A percentile compares a stretch with the other conserved stretches of the same genome.
Evolutionary conservation across 116 monocot species (phyloP).

Genomic region (Cymodocea nodosa): DNA sequence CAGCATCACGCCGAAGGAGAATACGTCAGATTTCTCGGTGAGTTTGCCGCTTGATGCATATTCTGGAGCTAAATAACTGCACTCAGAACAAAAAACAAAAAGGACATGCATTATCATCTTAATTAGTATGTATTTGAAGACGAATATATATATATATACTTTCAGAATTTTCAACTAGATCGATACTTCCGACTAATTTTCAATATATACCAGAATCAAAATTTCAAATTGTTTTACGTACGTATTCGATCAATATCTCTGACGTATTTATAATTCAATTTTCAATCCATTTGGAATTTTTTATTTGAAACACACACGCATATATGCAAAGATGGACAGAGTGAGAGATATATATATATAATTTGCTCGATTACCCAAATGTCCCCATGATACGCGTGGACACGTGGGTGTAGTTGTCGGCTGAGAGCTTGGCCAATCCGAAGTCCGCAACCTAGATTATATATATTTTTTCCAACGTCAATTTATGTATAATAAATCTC

Average conservation of each 20-base stretch:
- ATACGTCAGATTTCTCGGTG: slow-evolving; percentile 21
- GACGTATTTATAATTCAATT: too few species aligned
- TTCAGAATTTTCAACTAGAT: too few species aligned
- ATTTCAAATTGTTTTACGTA: too few species aligned
- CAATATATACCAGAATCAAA: too few species aligned
- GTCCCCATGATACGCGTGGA: slow-evolving; percentile 30
- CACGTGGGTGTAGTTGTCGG: slow-evolving; percentile 13
- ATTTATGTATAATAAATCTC: not conserved
- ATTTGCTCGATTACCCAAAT: slow-evolving; percentile 7
- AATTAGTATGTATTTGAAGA: too few species aligned
- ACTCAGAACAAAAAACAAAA: too few species aligned
- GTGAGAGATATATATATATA: not conserved
- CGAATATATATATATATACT: not conserved
- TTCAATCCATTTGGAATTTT: too few species aligned
- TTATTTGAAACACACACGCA: not conserved
- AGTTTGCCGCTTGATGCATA: slow-evolving; percentile 22
- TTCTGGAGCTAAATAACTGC: slow-evolving; percentile 17
- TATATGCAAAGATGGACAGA: too few species aligned
- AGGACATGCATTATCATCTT: too few species aligned
- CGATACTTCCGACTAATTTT: too few species aligned
- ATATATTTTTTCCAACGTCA: not conserved
- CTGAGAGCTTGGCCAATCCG: slow-evolving; percentile 16
- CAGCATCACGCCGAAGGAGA: slow-evolving; percentile 20
- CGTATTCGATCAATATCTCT: too few species aligned
- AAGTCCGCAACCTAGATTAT: slow-evolving; percentile 15